A percentile compares a stretch with the other conserved stretches of the same genome.
phyloP scores from a whole-genome alignment of 305 asterid genomes.

The Rubia tinctorum region DNA sequence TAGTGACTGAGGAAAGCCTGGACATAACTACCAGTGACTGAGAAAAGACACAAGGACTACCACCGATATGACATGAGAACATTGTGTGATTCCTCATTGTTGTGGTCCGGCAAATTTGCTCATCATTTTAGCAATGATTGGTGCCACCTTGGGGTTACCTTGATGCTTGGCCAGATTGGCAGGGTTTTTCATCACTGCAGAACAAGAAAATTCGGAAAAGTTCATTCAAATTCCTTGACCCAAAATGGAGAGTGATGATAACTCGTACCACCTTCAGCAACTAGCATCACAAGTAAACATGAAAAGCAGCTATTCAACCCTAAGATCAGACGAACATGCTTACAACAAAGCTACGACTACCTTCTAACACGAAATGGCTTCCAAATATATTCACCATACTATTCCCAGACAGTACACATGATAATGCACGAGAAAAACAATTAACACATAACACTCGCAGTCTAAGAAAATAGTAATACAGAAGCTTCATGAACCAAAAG shows the following conservation, averaged over 20 bases:
- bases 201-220: conserved; percentile 17
- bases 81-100: conserved; percentile 20
- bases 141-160: conserved; percentile 87
- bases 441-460: background rate
- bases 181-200: conserved; percentile 90
- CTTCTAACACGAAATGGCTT: background rate
- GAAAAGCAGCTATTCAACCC: background rate
- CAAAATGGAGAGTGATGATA: background rate
- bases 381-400: background rate
- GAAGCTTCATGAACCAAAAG: background rate
- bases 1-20: background rate
- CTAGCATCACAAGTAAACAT: background rate
- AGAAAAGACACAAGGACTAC: background rate
- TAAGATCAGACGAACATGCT: background rate
- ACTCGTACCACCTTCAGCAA: background rate
- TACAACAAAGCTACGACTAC: background rate
- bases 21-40: background rate
- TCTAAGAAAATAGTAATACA: background rate
- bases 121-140: conserved; percentile 82
- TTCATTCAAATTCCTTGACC: background rate
- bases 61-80: background rate
- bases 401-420: background rate
- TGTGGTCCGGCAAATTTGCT: conserved; percentile 57
- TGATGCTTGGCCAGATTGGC: conserved; percentile 89
- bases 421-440: background rate